Conservation (phyloP, 768 basidiomycete species). For the Lentinus tigrinus region DNA sequence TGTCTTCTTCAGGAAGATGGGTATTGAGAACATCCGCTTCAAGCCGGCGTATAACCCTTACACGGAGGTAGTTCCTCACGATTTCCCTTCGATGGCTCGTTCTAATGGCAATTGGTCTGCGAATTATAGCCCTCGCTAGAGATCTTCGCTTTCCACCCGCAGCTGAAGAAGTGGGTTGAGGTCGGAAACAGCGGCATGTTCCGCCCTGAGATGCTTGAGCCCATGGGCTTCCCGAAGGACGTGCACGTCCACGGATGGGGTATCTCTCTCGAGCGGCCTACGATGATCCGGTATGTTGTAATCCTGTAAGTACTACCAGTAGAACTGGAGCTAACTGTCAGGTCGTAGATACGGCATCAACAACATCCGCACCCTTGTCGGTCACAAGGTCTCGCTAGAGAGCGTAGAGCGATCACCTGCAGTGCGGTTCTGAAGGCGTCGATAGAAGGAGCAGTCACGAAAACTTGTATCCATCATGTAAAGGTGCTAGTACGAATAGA, state of each 20-base stretch:
- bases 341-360: constrained; percentile 84
- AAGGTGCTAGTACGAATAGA: background rate
- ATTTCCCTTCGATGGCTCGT: no score
- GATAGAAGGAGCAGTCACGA: background rate
- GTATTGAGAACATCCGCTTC: constrained; percentile 90
- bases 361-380: constrained; percentile 94
- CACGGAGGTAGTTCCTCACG: constrained; percentile 59
- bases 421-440: constrained; percentile 69
- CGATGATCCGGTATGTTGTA: constrained; percentile 88
- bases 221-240: constrained; percentile 97
- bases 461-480: background rate
- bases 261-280: constrained; percentile 89
- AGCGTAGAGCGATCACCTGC: constrained; percentile 86
- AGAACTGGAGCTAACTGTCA: no score
- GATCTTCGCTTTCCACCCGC: constrained; percentile 97
- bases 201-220: constrained; percentile 98
- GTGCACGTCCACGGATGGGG: constrained; percentile 98
- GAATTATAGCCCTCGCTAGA: constrained; percentile 83
- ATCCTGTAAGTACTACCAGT: background rate
- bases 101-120: no score
- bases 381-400: constrained; percentile 94
- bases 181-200: constrained; percentile 99
- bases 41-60: constrained; percentile 99
- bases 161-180: constrained; percentile 93
- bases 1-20: constrained; percentile 98